A percentile compares a stretch with the other conserved stretches of the same genome.
phyloP scores from a whole-genome alignment of 202 grass and related monocot species.

The Schoenoplectus tabernaemontani region DNA sequence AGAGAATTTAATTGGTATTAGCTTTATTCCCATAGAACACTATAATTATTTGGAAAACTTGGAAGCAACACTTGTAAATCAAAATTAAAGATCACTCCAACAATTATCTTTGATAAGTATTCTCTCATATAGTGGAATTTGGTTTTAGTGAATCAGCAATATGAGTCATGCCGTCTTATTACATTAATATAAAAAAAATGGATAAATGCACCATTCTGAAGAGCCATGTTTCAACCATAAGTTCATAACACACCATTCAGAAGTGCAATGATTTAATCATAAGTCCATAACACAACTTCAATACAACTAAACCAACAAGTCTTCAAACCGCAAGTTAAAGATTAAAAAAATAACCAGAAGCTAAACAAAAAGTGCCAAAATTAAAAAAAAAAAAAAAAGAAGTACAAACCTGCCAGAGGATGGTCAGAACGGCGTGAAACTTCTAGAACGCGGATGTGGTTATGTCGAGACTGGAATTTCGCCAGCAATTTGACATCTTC shows the following conservation, averaged over 20 bases:
- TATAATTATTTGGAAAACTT: neutral
- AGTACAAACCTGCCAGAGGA: conserved; percentile 37
- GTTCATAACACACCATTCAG: neutral
- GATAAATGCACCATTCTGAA: neutral
- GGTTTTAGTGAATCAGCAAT: neutral
- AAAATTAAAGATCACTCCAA: neutral
- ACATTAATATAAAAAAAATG: neutral
- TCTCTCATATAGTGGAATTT: neutral
- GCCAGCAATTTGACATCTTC: conserved; percentile 55
- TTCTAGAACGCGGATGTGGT: conserved; percentile 77
- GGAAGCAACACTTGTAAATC: neutral
- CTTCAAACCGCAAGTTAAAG: neutral
- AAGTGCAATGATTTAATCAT: too few relatives aligned
- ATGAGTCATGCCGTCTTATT: neutral
- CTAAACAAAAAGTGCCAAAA: neutral
- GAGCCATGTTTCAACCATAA: too few relatives aligned
- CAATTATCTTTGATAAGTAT: neutral
- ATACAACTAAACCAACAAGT: neutral
- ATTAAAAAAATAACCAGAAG: neutral
- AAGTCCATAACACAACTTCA: neutral
- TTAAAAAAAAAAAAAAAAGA: neutral
- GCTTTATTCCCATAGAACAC: neutral
- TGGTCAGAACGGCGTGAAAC: conserved; percentile 54
- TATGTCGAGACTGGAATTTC: conserved; percentile 45
- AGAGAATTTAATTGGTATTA: neutral